phyloP scores from a whole-genome alignment of 139 green algal genomes.

The Zygnema circumcarinatum region DNA sequence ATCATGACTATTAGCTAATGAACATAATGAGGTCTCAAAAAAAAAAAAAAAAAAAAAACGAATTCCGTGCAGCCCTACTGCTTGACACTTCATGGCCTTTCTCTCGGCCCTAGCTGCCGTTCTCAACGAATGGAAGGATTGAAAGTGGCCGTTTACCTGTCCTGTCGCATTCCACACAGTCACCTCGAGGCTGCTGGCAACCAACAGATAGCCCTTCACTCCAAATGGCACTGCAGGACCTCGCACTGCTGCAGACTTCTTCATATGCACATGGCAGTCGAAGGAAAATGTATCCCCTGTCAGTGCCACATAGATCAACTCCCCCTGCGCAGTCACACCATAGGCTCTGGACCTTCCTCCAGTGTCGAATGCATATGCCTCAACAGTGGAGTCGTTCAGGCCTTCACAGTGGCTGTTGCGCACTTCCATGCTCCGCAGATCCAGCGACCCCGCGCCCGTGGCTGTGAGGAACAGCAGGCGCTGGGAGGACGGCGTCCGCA shows the following conservation, averaged over 20 bases:
- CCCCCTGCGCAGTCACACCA: slow-evolving; percentile 7
- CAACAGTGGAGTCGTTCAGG: slow-evolving; percentile 33
- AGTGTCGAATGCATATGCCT: slow-evolving; percentile 35
- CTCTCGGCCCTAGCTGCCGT: no score
- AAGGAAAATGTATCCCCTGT: slow-evolving; percentile 33
- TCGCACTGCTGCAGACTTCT: neutral
- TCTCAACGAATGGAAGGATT: no score
- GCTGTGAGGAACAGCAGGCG: slow-evolving; percentile 39
- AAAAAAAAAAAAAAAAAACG: no score
- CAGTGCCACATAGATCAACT: slow-evolving; percentile 19
- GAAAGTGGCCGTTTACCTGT: neutral
- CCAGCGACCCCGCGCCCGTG: slow-evolving; percentile 28
- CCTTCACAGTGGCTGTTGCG: slow-evolving; percentile 15
- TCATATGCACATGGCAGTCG: slow-evolving; percentile 27
- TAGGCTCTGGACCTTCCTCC: slow-evolving; percentile 29
- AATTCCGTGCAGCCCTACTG: no score
- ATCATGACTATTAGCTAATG: no score
- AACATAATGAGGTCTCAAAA: no score
- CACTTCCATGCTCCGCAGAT: slow-evolving; percentile 29
- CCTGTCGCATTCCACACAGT: neutral
- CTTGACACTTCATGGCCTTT: no score
- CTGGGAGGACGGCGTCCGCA: slow-evolving; percentile 36
- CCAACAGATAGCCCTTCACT: neutral
- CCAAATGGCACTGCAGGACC: neutral
- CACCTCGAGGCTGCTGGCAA: neutral